phyloP scores from a whole-genome alignment of 345 rosid species.

The Trapa incisa region DNA sequence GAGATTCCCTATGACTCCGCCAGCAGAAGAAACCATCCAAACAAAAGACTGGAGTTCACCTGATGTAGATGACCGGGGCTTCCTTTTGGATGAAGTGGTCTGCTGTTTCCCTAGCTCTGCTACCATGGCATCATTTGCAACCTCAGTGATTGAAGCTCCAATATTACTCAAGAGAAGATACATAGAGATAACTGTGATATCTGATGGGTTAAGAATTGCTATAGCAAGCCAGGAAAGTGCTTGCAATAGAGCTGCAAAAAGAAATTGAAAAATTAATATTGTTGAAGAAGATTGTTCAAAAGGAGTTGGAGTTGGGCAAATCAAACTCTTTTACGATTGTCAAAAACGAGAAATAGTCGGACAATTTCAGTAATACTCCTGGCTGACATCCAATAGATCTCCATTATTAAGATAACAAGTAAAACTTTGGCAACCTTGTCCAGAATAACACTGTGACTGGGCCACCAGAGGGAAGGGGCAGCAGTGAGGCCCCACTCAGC shows the following conservation, averaged over 20 bases:
- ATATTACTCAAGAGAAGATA: slow-evolving; percentile 74
- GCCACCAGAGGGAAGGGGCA: too few species aligned
- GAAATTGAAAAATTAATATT: background rate
- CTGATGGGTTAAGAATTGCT: slow-evolving; percentile 44
- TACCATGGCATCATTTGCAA: slow-evolving; percentile 91
- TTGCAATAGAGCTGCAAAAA: slow-evolving; percentile 65
- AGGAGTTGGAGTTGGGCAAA: background rate
- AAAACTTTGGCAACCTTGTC: background rate
- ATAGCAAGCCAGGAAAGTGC: slow-evolving; percentile 75
- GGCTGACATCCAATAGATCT: background rate
- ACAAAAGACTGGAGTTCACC: slow-evolving; percentile 75
- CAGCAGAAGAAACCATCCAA: slow-evolving; percentile 65
- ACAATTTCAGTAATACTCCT: background rate
- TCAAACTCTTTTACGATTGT: background rate
- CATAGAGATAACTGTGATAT: slow-evolving; percentile 35
- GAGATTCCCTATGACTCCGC: slow-evolving; percentile 84
- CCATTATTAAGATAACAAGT: too few species aligned
- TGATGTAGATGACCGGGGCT: slow-evolving; percentile 26
- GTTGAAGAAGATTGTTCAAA: background rate
- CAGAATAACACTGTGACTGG: background rate
- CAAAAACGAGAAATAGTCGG: background rate
- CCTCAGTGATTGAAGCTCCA: slow-evolving; percentile 81
- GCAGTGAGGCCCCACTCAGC: too few species aligned
- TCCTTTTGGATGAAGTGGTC: slow-evolving; percentile 15
- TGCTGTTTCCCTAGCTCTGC: slow-evolving; percentile 56